Evolutionary conservation across 2,329 filamentous ascomycete species (phyloP).

Genomic region (Biscogniauxia mediterranea): DNA sequence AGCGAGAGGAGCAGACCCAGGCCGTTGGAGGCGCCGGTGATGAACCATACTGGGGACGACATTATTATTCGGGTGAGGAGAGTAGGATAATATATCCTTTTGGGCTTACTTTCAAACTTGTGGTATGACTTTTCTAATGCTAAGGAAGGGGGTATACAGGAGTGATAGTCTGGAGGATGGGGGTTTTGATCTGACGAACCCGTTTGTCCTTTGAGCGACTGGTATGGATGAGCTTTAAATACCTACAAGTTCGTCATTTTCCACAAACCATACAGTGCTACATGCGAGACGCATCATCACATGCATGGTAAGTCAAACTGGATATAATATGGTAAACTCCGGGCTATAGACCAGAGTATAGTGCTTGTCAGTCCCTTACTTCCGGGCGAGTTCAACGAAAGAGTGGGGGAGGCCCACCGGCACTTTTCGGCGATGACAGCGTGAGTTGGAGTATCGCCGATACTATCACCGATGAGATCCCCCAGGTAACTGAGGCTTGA

Average conservation of each 20-base stretch:
- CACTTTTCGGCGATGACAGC: neutral
- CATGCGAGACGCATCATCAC: neutral
- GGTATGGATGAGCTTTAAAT: neutral
- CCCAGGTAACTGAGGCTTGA: neutral
- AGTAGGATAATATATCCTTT: neutral
- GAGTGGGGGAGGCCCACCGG: neutral
- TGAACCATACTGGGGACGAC: conserved; percentile 30
- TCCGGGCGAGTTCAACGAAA: neutral
- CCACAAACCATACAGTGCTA: neutral
- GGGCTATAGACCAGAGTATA: neutral
- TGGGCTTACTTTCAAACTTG: neutral
- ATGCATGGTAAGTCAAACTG: neutral
- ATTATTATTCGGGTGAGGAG: conserved; percentile 7
- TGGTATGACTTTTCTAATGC: neutral
- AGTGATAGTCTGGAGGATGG: neutral
- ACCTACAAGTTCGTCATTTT: neutral
- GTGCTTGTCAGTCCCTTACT: neutral
- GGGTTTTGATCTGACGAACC: neutral
- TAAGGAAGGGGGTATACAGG: neutral
- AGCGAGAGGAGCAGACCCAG: conserved; percentile 32
- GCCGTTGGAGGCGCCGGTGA: conserved; percentile 36
- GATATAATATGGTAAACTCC: neutral
- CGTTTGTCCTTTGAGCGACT: neutral
- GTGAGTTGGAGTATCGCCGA: neutral
- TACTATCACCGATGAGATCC: neutral